These are phyloP conservation scores for Thraustochytrium sp. DNA, from an alignment of 352 stramenopile genomes.

Conservation along the genomic window DNA sequence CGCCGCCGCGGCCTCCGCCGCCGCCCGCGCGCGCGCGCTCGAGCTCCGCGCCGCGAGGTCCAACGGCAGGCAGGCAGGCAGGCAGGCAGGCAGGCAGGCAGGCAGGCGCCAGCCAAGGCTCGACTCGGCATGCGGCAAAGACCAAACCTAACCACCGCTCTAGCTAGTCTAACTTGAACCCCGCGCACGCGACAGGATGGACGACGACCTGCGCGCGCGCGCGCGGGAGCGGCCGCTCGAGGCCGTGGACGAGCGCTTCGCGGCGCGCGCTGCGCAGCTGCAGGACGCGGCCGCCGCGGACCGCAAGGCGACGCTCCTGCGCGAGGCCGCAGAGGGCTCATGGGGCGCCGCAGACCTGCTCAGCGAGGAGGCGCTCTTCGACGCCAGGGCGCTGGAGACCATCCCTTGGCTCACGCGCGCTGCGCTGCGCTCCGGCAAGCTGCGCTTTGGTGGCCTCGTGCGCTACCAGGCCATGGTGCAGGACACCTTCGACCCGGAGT, in stretches of 20 bases:
- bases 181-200: too few relatives aligned
- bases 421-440: not conserved
- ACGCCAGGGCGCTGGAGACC: not conserved
- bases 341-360: not conserved
- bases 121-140: too few relatives aligned
- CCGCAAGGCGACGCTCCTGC: not conserved
- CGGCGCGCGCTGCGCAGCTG: not conserved
- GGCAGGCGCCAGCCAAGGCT: too few relatives aligned
- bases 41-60: too few relatives aligned
- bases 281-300: not conserved
- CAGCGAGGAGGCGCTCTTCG: not conserved
- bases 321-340: not conserved
- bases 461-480: constrained; percentile 25
- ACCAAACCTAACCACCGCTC: too few relatives aligned
- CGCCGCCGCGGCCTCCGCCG: too few relatives aligned
- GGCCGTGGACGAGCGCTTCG: not conserved
- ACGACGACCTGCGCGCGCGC: too few relatives aligned
- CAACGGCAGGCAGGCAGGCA: too few relatives aligned
- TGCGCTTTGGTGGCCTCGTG: not conserved
- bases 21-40: too few relatives aligned
- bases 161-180: too few relatives aligned
- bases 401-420: constrained; percentile 20
- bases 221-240: too few relatives aligned
- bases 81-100: too few relatives aligned
- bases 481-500: constrained; percentile 35